Evolutionary conservation across 805 yeast species (phyloP).

Genomic region (Sugiyamaella chiloensis): DNA sequence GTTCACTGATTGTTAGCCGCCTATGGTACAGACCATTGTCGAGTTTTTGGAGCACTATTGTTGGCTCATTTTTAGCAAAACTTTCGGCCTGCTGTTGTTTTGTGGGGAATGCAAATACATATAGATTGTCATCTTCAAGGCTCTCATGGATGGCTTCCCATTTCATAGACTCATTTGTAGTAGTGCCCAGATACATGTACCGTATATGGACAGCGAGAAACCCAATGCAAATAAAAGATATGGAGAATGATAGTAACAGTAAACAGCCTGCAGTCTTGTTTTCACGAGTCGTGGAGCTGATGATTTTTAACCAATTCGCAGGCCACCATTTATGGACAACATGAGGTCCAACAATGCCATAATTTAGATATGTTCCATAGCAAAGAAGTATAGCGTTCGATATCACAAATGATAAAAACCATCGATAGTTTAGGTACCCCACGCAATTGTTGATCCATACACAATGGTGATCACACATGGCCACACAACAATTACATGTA

Average conservation of each 20-base stretch:
- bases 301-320: not conserved
- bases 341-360: not conserved
- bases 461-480: slow-evolving; percentile 58
- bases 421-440: slow-evolving; percentile 57
- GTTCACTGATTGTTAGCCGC: slow-evolving; percentile 28
- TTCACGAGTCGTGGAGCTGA: not conserved
- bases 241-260: slow-evolving; percentile 42
- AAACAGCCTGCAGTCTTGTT: slow-evolving; percentile 38
- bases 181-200: slow-evolving; percentile 60
- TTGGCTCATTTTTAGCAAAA: slow-evolving; percentile 15
- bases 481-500: slow-evolving; percentile 46
- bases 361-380: slow-evolving; percentile 43
- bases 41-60: slow-evolving; percentile 29
- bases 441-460: slow-evolving; percentile 61
- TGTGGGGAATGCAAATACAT: slow-evolving; percentile 26
- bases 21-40: slow-evolving; percentile 29
- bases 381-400: slow-evolving; percentile 45
- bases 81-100: slow-evolving; percentile 10
- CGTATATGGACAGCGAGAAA: slow-evolving; percentile 47
- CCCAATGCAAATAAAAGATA: slow-evolving; percentile 43
- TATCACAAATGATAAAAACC: slow-evolving; percentile 55
- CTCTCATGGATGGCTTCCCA: slow-evolving; percentile 64
- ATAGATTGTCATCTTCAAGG: slow-evolving; percentile 41
- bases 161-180: slow-evolving; percentile 70
- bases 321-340: not conserved